These are phyloP conservation scores for Plasmodiophora brassicae DNA, from an alignment of 208 protist genomes.

Conservation along the genomic window DNA sequence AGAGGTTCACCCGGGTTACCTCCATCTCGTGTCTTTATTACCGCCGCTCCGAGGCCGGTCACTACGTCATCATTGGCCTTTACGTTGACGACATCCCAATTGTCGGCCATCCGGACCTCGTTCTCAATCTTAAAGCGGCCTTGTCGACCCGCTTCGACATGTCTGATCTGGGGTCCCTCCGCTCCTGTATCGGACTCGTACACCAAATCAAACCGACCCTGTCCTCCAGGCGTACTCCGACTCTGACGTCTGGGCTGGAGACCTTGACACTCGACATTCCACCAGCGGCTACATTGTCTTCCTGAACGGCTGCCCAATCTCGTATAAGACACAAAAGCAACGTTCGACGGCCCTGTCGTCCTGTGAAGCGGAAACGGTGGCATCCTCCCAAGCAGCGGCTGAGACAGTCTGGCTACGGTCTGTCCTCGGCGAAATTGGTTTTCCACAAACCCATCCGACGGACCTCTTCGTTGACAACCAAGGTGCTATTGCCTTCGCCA, in stretches of 20 bases:
- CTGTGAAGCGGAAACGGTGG: background rate
- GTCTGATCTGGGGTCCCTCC: background rate
- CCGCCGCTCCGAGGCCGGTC: background rate
- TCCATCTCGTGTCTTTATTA: background rate
- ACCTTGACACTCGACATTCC: background rate
- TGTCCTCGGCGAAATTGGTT: background rate
- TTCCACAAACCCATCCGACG: background rate
- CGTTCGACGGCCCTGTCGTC: background rate
- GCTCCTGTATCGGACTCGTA: background rate
- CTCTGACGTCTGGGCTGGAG: constrained; percentile 12
- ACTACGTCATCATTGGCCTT: background rate
- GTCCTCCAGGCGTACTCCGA: too few species aligned
- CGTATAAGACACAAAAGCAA: background rate
- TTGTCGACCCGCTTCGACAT: background rate
- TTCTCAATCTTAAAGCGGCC: background rate
- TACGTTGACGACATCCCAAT: constrained; percentile 7
- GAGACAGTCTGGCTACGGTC: background rate
- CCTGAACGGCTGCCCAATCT: background rate
- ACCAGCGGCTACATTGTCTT: background rate
- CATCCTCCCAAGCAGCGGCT: background rate
- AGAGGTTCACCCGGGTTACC: background rate
- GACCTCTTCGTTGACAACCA: background rate
- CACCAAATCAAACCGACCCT: too few species aligned
- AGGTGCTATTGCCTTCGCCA: background rate
- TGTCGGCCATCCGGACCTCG: background rate